Evolutionary conservation across 2,329 filamentous ascomycete species (phyloP).

Genomic region (Cadophora malorum): DNA sequence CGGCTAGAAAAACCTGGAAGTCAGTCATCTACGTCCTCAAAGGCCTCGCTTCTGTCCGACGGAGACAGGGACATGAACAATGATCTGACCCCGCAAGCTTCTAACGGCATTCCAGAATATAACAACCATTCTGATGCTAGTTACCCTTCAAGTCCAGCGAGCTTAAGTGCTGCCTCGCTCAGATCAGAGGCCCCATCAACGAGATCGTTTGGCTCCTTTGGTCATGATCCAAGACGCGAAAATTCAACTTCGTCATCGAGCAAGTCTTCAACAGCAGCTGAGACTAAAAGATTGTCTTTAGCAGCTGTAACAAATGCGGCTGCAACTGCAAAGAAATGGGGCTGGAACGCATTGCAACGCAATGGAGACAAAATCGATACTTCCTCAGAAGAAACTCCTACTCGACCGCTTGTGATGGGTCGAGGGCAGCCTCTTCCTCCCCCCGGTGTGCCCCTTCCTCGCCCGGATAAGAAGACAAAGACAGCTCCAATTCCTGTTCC

Average conservation of each 20-base stretch:
- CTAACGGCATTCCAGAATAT: slow-evolving; percentile 28
- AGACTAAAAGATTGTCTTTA: slow-evolving; percentile 57
- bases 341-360: slow-evolving; percentile 61
- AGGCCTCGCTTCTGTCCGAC: slow-evolving; percentile 48
- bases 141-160: slow-evolving; percentile 45
- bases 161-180: slow-evolving; percentile 47
- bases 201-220: slow-evolving; percentile 50
- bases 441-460: slow-evolving; percentile 78
- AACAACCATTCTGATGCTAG: slow-evolving; percentile 26
- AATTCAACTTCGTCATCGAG: slow-evolving; percentile 47
- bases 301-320: slow-evolving; percentile 63
- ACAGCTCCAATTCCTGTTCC: slow-evolving; percentile 63
- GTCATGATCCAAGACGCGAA: slow-evolving; percentile 43
- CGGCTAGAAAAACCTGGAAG: slow-evolving; percentile 51
- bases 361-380: slow-evolving; percentile 47
- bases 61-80: slow-evolving; percentile 48
- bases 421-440: slow-evolving; percentile 83
- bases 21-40: slow-evolving; percentile 58
- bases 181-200: slow-evolving; percentile 51
- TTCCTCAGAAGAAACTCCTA: slow-evolving; percentile 49
- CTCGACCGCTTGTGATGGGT: slow-evolving; percentile 71
- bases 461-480: slow-evolving; percentile 65
- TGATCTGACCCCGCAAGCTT: slow-evolving; percentile 43
- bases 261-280: slow-evolving; percentile 36
- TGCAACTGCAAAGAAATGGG: slow-evolving; percentile 63